phyloP scores from a whole-genome alignment of 2,329 filamentous ascomycete genomes.

The Fusarium cyanostomum region DNA sequence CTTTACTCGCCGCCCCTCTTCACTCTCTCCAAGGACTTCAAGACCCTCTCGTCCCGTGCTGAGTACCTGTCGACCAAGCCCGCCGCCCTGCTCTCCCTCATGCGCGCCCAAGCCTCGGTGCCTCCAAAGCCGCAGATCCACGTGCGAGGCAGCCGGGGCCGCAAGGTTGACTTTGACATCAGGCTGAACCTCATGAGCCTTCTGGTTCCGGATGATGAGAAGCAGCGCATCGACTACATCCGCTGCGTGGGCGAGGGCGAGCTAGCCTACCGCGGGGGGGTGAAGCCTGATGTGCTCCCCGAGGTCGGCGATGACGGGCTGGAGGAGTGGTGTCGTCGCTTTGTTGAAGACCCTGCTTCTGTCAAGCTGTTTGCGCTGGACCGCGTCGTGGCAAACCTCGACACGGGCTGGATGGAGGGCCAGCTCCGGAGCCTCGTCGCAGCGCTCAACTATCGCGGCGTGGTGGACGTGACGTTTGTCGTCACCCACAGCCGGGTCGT shows the following conservation, averaged over 20 bases:
- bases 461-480: slow-evolving; percentile 59
- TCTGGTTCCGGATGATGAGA: slow-evolving; percentile 58
- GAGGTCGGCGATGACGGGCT: slow-evolving; percentile 55
- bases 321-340: slow-evolving; percentile 60
- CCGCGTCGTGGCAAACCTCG: slow-evolving; percentile 63
- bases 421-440: slow-evolving; percentile 62
- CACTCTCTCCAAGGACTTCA: slow-evolving; percentile 59
- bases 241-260: slow-evolving; percentile 61
- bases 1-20: slow-evolving; percentile 63
- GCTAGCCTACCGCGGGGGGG: slow-evolving; percentile 59
- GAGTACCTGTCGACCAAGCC: slow-evolving; percentile 59
- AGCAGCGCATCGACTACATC: slow-evolving; percentile 61
- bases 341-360: slow-evolving; percentile 55
- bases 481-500: slow-evolving; percentile 60
- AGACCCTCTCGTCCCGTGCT: slow-evolving; percentile 57
- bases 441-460: slow-evolving; percentile 59
- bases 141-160: slow-evolving; percentile 57
- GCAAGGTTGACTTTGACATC: slow-evolving; percentile 61
- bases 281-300: slow-evolving; percentile 54
- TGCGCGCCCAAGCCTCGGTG: slow-evolving; percentile 60
- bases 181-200: slow-evolving; percentile 65
- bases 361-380: slow-evolving; percentile 62
- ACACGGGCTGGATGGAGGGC: slow-evolving; percentile 64
- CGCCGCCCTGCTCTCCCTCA: slow-evolving; percentile 55
- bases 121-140: slow-evolving; percentile 65